phyloP scores from a whole-genome alignment of 768 basidiomycete species.

The Lactifluus echinatus region DNA sequence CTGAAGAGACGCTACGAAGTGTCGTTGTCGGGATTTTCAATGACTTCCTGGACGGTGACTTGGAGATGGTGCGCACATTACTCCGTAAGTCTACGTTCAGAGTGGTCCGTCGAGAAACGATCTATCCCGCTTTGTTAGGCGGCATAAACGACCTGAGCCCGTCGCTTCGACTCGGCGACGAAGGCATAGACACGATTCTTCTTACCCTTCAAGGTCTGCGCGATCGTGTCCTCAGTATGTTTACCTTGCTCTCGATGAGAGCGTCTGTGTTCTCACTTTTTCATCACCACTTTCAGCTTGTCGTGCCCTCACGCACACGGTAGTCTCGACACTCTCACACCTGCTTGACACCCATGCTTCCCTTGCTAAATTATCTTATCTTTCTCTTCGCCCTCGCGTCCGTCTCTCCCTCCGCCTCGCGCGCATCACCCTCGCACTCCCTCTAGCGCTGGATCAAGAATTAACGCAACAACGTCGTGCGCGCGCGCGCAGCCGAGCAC shows the following conservation, averaged over 20 bases:
- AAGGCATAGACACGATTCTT: constrained; percentile 70
- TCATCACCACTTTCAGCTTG: constrained; percentile 42
- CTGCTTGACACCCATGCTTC: constrained; percentile 77
- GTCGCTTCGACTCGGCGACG: constrained; percentile 65
- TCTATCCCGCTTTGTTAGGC: constrained; percentile 32
- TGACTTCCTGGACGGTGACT: constrained; percentile 79
- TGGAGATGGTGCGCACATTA: constrained; percentile 73
- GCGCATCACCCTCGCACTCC: constrained; percentile 66
- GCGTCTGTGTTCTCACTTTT: constrained; percentile 4
- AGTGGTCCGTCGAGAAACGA: background rate
- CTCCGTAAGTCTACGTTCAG: constrained; percentile 44
- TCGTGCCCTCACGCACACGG: constrained; percentile 63
- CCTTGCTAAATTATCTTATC: constrained; percentile 66
- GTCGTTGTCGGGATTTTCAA: constrained; percentile 69
- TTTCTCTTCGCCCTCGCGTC: constrained; percentile 68
- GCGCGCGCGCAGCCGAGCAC: constrained; percentile 22
- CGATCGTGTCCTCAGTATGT: constrained; percentile 64
- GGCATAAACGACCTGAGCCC: constrained; percentile 77
- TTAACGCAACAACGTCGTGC: constrained; percentile 38
- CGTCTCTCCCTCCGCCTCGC: constrained; percentile 70
- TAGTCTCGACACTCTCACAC: constrained; percentile 63
- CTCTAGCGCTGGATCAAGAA: constrained; percentile 64
- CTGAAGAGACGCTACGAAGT: constrained; percentile 72
- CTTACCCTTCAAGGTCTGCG: constrained; percentile 60
- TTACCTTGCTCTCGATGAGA: background rate